Base-by-base conservation (phyloP, 2,329 filamentous ascomycete genomes). In the Cytospora paraplurivora region DNA sequence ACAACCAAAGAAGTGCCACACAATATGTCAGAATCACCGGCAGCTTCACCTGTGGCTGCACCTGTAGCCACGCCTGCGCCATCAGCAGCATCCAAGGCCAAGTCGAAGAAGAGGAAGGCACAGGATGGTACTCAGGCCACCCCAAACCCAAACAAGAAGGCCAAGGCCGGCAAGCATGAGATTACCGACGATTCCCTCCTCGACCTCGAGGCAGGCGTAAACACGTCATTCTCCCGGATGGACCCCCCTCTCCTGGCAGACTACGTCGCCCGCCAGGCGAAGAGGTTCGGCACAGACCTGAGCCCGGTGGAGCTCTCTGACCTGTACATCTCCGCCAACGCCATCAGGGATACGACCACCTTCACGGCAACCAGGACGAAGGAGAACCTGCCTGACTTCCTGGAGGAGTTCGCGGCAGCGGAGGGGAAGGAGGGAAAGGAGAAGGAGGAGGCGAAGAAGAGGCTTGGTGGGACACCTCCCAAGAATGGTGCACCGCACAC, bases 241-340 rank as follows among this genome's bases (percentile, higher is more conserved):
- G 92, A 97, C 75, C 88, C 86, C 65, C 86, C 88, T 68, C 81
- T 97, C 50, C 79, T 97, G 54, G 91, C 93, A 1, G 94, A 97
- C 74, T 88, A 97, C 74, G 81, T 97, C 66, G 90, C 90, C 7
- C 89, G 95, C 72, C 86, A 90, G 72, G 89, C 91, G 59, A 86
- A 84, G 68, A 84, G 89, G 32, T 96, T 94, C 72, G 91, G 92
- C 60, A 86, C 85, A 34, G 89, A 97, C 59, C 76, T 97, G 71
- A 97, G 91, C 69, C 80, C 87, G 0, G 85, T 98, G 49, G 95
- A 99, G 77, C 79, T 96, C 37, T 88, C 91, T 62, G 93, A 97
- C 73, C 80, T 92, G 71, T 88, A 90, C 62, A 82, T 98, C 59
- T 87, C 92, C 69, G 92, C 88, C 67, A 87, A 82, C 67, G 85